Evolutionary conservation across 31 red algal species (phyloP).

Genomic region (Porphyra umbilicalis): DNA sequence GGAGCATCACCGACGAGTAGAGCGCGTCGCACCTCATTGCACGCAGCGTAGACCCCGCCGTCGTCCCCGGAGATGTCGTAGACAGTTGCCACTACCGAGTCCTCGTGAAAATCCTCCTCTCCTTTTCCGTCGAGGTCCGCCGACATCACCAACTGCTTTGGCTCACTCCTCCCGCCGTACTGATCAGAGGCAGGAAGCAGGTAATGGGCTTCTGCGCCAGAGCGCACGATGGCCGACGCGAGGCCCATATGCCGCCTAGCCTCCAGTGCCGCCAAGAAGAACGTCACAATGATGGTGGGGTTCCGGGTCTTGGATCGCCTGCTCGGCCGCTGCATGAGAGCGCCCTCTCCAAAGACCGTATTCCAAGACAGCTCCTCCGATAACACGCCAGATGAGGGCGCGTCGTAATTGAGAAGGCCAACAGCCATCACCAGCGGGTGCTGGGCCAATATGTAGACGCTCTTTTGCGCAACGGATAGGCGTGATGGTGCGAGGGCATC

Average conservation of each 20-base stretch:
- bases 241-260: no score
- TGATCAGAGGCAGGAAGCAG: no score
- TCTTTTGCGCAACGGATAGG: background rate
- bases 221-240: no score
- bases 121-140: background rate
- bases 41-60: no score
- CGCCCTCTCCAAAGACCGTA: no score
- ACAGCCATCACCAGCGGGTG: background rate
- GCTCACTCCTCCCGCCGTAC: background rate
- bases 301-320: no score
- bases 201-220: no score
- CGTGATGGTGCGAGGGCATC: background rate
- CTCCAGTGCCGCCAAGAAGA: background rate
- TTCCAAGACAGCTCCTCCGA: background rate
- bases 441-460: background rate
- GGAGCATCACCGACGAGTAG: no score
- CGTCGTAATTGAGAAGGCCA: background rate
- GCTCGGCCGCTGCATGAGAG: no score
- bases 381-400: background rate
- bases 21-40: no score
- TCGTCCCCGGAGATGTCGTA: background rate
- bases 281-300: background rate
- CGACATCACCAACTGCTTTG: background rate
- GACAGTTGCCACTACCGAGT: background rate
- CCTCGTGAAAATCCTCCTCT: background rate